phyloP scores from a whole-genome alignment of 371 early-diverging fungal species.

The Mortierella sp. region DNA sequence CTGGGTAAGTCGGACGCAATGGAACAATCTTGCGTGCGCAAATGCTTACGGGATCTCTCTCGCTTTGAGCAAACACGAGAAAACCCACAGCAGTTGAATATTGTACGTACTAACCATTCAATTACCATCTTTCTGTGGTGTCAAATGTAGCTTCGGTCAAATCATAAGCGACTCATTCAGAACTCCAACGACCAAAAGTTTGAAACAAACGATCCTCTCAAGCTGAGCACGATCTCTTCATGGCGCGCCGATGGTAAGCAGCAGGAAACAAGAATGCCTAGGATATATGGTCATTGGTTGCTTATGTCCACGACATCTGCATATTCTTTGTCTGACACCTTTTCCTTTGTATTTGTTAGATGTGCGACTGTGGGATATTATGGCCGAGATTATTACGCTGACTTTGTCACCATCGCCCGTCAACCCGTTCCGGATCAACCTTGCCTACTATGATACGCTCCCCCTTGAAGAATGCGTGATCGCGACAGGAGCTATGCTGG shows the following conservation, averaged over 20 bases:
- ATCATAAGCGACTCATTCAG: slow-evolving; percentile 68
- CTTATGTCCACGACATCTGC: no score
- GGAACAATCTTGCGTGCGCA: neutral
- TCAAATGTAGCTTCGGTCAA: slow-evolving; percentile 65
- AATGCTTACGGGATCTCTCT: neutral
- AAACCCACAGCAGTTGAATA: no score
- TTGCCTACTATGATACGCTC: slow-evolving; percentile 67
- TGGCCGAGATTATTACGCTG: slow-evolving; percentile 75
- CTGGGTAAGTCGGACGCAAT: slow-evolving; percentile 65
- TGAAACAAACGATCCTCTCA: slow-evolving; percentile 71
- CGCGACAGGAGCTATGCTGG: slow-evolving; percentile 74
- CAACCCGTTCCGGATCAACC: slow-evolving; percentile 83
- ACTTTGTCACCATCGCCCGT: slow-evolving; percentile 67
- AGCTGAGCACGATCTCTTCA: slow-evolving; percentile 66
- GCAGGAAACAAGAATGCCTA: no score
- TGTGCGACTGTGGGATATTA: slow-evolving; percentile 81
- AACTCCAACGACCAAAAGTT: slow-evolving; percentile 57
- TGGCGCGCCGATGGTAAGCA: slow-evolving; percentile 68
- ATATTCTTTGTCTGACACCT: neutral
- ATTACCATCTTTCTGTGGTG: neutral
- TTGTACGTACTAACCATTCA: neutral
- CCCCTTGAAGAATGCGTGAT: slow-evolving; percentile 76
- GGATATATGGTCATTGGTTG: no score
- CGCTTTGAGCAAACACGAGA: neutral
- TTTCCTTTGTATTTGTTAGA: slow-evolving; percentile 59